phyloP scores from a whole-genome alignment of 129 eudicot genomes.

The Pulicaria dysenterica region DNA sequence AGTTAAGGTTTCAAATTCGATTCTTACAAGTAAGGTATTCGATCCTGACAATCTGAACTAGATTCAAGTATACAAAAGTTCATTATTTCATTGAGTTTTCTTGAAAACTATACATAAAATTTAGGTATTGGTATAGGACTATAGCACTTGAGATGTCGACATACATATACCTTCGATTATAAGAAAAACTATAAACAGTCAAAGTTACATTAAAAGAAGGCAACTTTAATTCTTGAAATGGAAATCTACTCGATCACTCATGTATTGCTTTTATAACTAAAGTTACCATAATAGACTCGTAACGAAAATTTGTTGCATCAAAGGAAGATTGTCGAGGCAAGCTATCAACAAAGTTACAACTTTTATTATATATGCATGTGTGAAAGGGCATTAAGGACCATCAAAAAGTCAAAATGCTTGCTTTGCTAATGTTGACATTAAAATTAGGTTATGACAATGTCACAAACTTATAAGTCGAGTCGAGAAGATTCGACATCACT shows the following conservation, averaged over 20 bases:
- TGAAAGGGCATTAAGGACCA: neutral
- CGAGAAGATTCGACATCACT: neutral
- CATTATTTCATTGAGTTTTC: too few relatives aligned
- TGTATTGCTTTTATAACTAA: constrained; percentile 6
- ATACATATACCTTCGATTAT: neutral
- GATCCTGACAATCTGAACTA: too few relatives aligned
- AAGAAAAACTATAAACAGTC: constrained; percentile 12
- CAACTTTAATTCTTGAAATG: neutral
- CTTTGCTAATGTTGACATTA: neutral
- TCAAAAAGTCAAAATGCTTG: too few relatives aligned
- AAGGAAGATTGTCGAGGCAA: constrained; percentile 16
- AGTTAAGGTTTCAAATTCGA: too few relatives aligned
- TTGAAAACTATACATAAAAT: too few relatives aligned
- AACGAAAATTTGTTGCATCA: constrained; percentile 12
- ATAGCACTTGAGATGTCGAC: too few relatives aligned
- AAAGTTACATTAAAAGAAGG: neutral
- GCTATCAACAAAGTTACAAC: constrained; percentile 5
- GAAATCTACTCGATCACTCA: constrained; percentile 27
- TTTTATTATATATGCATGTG: constrained; percentile 2
- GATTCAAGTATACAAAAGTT: too few relatives aligned
- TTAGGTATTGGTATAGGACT: too few relatives aligned
- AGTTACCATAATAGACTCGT: neutral
- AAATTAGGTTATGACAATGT: constrained; percentile 4
- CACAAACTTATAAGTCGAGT: neutral
- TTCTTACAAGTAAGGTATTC: too few relatives aligned